phyloP scores from a whole-genome alignment of 148 eudicot genomes.

The Camellia lanceoleosa region DNA sequence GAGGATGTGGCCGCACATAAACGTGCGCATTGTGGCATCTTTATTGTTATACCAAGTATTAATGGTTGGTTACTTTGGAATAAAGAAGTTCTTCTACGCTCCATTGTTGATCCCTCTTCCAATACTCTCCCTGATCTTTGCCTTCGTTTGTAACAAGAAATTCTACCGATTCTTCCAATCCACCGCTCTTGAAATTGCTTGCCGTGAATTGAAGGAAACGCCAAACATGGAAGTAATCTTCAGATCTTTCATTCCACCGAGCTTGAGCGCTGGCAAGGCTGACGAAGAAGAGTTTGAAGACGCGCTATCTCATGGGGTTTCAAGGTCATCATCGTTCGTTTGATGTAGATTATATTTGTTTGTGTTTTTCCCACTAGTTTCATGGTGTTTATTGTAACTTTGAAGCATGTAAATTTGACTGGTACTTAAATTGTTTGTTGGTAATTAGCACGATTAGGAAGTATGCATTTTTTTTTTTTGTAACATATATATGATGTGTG shows the following conservation, averaged over 20 bases:
- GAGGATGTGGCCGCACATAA: slow-evolving; percentile 93
- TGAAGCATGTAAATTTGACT: neutral
- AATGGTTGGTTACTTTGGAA: slow-evolving; percentile 69
- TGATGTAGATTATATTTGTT: slow-evolving; percentile 20
- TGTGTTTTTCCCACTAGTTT: slow-evolving; percentile 12
- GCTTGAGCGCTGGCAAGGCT: slow-evolving; percentile 51
- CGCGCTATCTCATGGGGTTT: slow-evolving; percentile 36
- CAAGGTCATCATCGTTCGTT: slow-evolving; percentile 28
- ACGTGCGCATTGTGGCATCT: slow-evolving; percentile 56
- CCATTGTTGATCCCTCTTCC: slow-evolving; percentile 56
- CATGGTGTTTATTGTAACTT: neutral
- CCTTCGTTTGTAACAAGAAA: slow-evolving; percentile 49
- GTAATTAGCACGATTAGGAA: slow-evolving; percentile 3
- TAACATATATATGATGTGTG: neutral
- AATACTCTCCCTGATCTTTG: slow-evolving; percentile 46
- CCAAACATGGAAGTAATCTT: slow-evolving; percentile 64
- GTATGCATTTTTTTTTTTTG: neutral
- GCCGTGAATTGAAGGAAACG: slow-evolving; percentile 47
- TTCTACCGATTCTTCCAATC: slow-evolving; percentile 63
- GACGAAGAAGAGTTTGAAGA: slow-evolving; percentile 56
- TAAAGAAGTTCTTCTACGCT: slow-evolving; percentile 40
- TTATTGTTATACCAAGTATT: slow-evolving; percentile 64
- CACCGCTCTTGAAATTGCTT: slow-evolving; percentile 70
- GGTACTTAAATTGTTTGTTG: neutral
- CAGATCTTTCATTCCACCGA: slow-evolving; percentile 54